Evolutionary conservation across 1,284 basidiomycete genomes (phyloP).

Genomic region (Heterobasidion annosum): DNA sequence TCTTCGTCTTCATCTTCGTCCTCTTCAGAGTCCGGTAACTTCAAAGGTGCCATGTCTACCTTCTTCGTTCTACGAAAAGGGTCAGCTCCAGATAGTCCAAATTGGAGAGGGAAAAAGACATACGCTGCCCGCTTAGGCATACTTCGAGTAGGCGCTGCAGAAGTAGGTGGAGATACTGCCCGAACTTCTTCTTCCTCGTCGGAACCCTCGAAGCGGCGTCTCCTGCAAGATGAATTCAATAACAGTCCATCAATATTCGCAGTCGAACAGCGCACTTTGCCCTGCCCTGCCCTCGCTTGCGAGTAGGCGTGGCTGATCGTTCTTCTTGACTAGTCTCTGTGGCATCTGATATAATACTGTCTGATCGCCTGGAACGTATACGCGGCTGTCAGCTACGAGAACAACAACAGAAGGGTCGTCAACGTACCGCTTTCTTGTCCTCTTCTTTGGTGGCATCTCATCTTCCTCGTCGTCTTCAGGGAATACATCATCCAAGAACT

Average conservation of each 20-base stretch:
- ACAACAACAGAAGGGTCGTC: background rate
- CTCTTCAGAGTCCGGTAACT: slow-evolving; percentile 18
- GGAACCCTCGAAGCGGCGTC: slow-evolving; percentile 27
- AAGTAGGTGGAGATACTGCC: slow-evolving; percentile 13
- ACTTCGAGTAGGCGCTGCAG: slow-evolving; percentile 19
- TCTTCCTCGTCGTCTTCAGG: slow-evolving; percentile 34
- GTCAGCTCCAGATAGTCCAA: background rate
- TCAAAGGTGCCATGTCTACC: slow-evolving; percentile 12
- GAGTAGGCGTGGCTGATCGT: slow-evolving; percentile 14
- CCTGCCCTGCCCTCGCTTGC: slow-evolving; percentile 18
- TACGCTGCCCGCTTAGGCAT: slow-evolving; percentile 27
- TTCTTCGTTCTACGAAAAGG: slow-evolving; percentile 14
- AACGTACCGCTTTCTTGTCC: slow-evolving; percentile 23
- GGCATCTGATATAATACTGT: slow-evolving; percentile 23
- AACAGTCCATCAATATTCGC: slow-evolving; percentile 3
- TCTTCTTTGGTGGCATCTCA: slow-evolving; percentile 23
- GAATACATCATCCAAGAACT: slow-evolving; percentile 51
- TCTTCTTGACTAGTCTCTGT: slow-evolving; percentile 16
- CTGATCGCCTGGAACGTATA: slow-evolving; percentile 19
- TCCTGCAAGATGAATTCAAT: slow-evolving; percentile 12
- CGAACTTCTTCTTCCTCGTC: slow-evolving; percentile 28
- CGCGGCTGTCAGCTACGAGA: background rate
- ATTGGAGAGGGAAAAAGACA: slow-evolving; percentile 8
- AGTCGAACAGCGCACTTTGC: slow-evolving; percentile 18
- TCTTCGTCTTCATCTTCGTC: slow-evolving; percentile 28